Evolutionary conservation across 441 rosid species (phyloP), one percentile per base, ranked within the genome.

Genomic region (Erysimum pusillum): DNA sequence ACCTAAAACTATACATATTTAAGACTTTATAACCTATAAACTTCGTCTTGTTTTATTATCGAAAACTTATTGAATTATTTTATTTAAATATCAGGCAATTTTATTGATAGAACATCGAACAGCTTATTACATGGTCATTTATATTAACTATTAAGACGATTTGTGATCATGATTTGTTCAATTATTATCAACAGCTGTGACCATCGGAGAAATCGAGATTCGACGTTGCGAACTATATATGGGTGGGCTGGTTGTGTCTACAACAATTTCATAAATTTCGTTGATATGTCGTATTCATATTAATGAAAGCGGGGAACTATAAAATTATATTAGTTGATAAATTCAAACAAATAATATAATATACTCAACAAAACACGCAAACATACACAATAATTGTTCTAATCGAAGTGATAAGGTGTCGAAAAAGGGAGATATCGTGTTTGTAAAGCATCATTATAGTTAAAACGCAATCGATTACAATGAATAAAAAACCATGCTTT

Each of bases 361-460:
- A 22, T 35, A 31, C 46, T 7, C 67, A 63, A n/a, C 15, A 57
- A 77, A 51, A 66, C 74, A 77, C 69, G 73, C 63, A 71, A 71
- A 51, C 77, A 51, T 60, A 72, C 58, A 15, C 77, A 77, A 77
- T 77, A 59, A 72, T 72, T 66, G 73, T 72, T 59, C 2, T 65
- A 59, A n/a, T 39, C 54, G 28, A 71, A 57, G 61, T 28, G 48
- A 64, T 71, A 77, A 49, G 62, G 73, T 77, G 73, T 59, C 73
- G 57, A 63, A 71, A 77, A 77, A 59, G 63, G 39, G 57, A 51
- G 46, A 18, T 48, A 65, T 39, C 73, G 76, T 77, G 80, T 65
- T 58, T 64, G 10, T 49, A 65, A 71, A 77, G 76, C 68, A 65
- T 71, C 57, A 71, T 71, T 77, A 77, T 71, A 77, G 76, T 71